A percentile compares a stretch with the other conserved stretches of the same genome.
Evolutionary conservation across 1,284 basidiomycete genomes (phyloP).

Genomic region (Ceratobasidium sp.): DNA sequence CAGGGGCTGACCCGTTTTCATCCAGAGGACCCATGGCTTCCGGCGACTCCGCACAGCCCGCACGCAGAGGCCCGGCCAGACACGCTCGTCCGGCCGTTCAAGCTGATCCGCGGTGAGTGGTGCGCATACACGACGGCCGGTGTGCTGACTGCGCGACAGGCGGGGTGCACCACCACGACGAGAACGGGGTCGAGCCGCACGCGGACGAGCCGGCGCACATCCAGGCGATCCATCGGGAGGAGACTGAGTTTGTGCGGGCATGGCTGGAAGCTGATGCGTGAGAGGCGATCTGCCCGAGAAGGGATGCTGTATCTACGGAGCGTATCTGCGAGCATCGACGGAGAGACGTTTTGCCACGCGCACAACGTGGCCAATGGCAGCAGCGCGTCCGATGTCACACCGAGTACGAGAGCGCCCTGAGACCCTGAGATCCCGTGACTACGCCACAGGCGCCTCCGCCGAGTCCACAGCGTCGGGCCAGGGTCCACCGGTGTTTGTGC

Average conservation of each 20-base stretch:
- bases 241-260: conserved; percentile 77
- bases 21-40: conserved; percentile 88
- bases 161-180: conserved; percentile 91
- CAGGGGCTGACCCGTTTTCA: conserved; percentile 22
- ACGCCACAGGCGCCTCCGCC: conserved; percentile 13
- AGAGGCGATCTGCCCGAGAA: conserved; percentile 31
- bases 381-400: conserved; percentile 21
- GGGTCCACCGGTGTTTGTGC: conserved; percentile 34
- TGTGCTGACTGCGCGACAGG: conserved; percentile 60
- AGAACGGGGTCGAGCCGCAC: conserved; percentile 76
- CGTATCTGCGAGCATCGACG: too few species aligned
- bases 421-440: conserved; percentile 12
- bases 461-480: neutral
- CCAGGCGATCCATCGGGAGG: conserved; percentile 79
- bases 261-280: conserved; percentile 66
- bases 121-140: neutral
- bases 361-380: conserved; percentile 27
- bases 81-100: conserved; percentile 80
- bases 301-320: conserved; percentile 9
- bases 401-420: neutral
- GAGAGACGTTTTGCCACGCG: conserved; percentile 28
- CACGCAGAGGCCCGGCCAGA: conserved; percentile 73
- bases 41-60: conserved; percentile 84
- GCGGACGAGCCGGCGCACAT: conserved; percentile 80
- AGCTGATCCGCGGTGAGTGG: conserved; percentile 79